Evolutionary conservation across 257 asterid genomes (phyloP), one percentile per base, ranked within the genome.

Genomic region (Echium plantagineum): DNA sequence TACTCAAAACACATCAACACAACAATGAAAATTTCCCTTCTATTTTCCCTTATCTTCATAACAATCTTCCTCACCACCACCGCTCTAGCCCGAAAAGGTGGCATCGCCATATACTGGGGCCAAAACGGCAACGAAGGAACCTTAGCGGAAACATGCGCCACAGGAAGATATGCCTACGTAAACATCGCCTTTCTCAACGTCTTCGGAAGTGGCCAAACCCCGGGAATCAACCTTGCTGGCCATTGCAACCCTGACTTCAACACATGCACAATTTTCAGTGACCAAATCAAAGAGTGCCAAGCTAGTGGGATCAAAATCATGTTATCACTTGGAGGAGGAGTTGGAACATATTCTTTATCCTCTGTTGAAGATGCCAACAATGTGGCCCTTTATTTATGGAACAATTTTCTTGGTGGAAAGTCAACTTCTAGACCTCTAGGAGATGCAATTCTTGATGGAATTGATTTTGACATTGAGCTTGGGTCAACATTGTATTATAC

Each of bases 21-120:
- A 35, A 35, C 49, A 42, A 56, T 56, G 60, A 56, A 56, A 15
- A 21, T 2, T 12, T 53, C 15, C 21, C 55, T 42, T 49, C 58
- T 68, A 2, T 18, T 64, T 16, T 46, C 65, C 59, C 47, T 62
- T 26, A 19, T 70, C 5, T 9, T 58, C 6, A 6, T 63, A 4
- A 53, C 52, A 48, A 28, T 64, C 2, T 55, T 24, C 22, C 58
- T 63, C 20, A 47, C 54, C 21, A 31, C 24, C 22, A 10, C 74
- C 63, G 16, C 30, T 16, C 28, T 47, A 17, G 66, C 30, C 5
- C 2, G 21, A 10, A 10, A 31, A 28, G 83, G 85, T 20, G 84
- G 78, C 52, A 83, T 85, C 62, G 77, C 84, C 32, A 61, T 80
- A 22, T 88, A 88, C 85, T 88, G 93, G 94, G 96, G 90, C 66